Base-by-base conservation (phyloP, 2,329 filamentous ascomycete species). In the Diaporthe sp. region DNA sequence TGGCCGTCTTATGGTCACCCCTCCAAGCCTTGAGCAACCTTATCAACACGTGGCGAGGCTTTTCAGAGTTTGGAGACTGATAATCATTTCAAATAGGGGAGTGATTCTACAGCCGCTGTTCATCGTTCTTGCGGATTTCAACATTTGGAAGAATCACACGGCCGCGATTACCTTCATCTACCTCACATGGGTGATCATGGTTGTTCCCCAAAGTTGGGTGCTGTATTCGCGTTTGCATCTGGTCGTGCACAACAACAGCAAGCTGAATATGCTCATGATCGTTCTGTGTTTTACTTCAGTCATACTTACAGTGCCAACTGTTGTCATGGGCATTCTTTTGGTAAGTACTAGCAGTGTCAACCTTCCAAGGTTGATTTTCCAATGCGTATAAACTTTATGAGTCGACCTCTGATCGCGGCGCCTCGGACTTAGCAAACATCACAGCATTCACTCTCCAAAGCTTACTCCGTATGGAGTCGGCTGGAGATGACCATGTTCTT, bases 401-500 rank as follows among this genome's bases (percentile, higher is more conserved):
- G 49, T 12, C 13, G n/a, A 25, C 28, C 28, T 37, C 55, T 58
- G 7, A 58, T 10, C 15, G 7, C 28, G 28, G 7, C 9, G 8
- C 12, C 28, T 58, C 55, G 15, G 7, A 34, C 4, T 13, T 10
- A 58, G 55, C 55, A 58, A 58, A 34, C 55, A 34, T 58, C 55
- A 10, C 55, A 34, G 1, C 55, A 17, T 22, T 58, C 31, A 19
- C 55, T 58, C 15, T 58, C 28, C 15, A 34, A 22, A 34, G 55
- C 28, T 10, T 58, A 58, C 22, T 34, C 55, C 6, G 10, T 58
- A 3, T 58, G 55, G 55, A 58, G 55, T 37, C 55, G 55, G 15
- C 55, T 58, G 28, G 55, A 58, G 55, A 58, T 58, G 55, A 58
- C 55, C 55, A 8, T 58, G 3, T 58, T 58, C 55, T 58, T 58